phyloP scores from a whole-genome alignment of 192 early-diverging fungal genomes.

The Chytriomyces sp. region DNA sequence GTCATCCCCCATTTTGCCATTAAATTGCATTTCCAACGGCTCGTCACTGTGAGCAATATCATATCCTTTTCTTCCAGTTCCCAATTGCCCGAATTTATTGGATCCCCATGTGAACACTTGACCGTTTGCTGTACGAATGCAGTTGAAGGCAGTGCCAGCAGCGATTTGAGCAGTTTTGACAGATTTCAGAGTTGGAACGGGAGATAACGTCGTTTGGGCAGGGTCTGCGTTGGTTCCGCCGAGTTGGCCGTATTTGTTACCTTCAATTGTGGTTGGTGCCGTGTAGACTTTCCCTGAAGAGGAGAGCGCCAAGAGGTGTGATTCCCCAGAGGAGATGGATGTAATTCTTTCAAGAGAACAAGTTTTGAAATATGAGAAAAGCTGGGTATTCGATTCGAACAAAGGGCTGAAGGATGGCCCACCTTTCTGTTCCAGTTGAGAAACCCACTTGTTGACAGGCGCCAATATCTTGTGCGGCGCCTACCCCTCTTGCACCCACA shows the following conservation, averaged over 20 bases:
- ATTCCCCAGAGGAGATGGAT: slow-evolving; percentile 37
- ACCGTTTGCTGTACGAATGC: slow-evolving; percentile 41
- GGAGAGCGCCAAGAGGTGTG: slow-evolving; percentile 45
- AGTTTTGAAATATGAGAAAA: slow-evolving; percentile 4
- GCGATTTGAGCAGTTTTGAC: slow-evolving; percentile 38
- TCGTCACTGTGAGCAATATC: slow-evolving; percentile 17
- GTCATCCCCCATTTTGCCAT: not conserved
- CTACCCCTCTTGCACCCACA: not conserved
- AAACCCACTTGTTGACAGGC: not conserved
- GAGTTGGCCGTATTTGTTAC: slow-evolving; percentile 38
- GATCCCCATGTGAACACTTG: slow-evolving; percentile 46
- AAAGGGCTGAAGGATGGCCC: not conserved
- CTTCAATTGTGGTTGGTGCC: not conserved
- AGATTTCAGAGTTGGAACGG: not conserved
- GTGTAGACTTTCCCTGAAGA: slow-evolving; percentile 33
- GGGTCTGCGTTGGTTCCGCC: not conserved
- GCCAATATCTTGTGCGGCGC: not conserved
- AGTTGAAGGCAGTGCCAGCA: slow-evolving; percentile 43
- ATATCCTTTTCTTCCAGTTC: slow-evolving; percentile 7
- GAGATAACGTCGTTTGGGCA: not conserved
- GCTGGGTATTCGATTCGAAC: too few relatives aligned
- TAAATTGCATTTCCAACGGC: slow-evolving; percentile 21
- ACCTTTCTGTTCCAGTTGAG: not conserved
- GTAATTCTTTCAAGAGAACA: slow-evolving; percentile 14
- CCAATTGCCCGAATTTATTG: slow-evolving; percentile 45